phyloP scores from a whole-genome alignment of 1,284 basidiomycete genomes.

The Termitomyces sp. region DNA sequence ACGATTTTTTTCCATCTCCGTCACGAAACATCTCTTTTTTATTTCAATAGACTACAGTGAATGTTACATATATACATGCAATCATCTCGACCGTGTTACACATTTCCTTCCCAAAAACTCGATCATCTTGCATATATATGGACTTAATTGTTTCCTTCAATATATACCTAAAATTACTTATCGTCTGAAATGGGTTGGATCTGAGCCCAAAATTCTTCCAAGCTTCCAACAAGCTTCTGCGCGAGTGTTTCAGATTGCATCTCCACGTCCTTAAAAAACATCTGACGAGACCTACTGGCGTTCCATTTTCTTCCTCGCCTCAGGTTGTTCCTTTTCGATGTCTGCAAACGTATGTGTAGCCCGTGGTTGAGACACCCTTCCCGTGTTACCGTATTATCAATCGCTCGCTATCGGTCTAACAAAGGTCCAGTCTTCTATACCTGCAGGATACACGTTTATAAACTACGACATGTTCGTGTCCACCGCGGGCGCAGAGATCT shows the following conservation, averaged over 20 bases:
- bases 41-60: neutral
- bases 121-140: neutral
- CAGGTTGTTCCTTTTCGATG: neutral
- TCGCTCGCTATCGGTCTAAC: neutral
- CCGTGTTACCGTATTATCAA: neutral
- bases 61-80: slow-evolving; percentile 6
- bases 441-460: slow-evolving; percentile 31
- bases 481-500: slow-evolving; percentile 22
- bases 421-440: slow-evolving; percentile 16
- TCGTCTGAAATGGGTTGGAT: no score
- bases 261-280: neutral
- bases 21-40: neutral
- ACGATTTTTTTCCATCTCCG: neutral
- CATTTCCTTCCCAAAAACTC: neutral
- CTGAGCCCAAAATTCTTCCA: neutral
- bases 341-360: neutral
- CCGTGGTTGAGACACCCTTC: neutral
- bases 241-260: neutral
- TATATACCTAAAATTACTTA: neutral
- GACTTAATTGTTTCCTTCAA: neutral
- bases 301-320: neutral
- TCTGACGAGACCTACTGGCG: neutral
- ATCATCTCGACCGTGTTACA: slow-evolving; percentile 2
- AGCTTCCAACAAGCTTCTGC: no score
- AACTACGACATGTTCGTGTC: slow-evolving; percentile 28